phyloP scores from a whole-genome alignment of 1,284 basidiomycete species.

The Retiboletus fuscus region DNA sequence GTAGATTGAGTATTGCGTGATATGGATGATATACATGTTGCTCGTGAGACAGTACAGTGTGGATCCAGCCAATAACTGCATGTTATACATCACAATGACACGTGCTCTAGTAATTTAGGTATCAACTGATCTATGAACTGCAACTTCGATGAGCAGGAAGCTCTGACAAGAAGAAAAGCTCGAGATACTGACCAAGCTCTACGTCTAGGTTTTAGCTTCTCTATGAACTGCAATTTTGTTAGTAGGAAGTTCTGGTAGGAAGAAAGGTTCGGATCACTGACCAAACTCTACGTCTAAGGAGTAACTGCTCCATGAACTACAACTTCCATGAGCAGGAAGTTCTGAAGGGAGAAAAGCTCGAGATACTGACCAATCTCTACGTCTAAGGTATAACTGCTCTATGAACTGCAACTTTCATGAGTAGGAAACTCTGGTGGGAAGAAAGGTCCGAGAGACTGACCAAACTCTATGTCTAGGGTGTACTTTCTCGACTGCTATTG shows the following conservation, averaged over 20 bases:
- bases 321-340: background rate
- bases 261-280: background rate
- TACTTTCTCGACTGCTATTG: background rate
- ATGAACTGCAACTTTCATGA: background rate
- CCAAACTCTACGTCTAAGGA: background rate
- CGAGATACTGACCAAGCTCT: background rate
- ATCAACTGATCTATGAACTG: background rate
- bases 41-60: too few relatives aligned
- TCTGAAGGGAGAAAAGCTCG: background rate
- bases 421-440: background rate
- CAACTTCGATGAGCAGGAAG: conserved; percentile 4
- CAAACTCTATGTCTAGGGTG: background rate
- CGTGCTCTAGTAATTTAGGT: too few relatives aligned
- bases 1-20: too few relatives aligned
- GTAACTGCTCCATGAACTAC: background rate
- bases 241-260: background rate
- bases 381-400: background rate
- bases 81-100: too few relatives aligned
- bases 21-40: too few relatives aligned
- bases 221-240: background rate
- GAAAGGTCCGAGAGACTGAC: background rate
- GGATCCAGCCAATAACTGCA: too few relatives aligned
- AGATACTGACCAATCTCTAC: background rate
- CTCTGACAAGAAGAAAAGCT: background rate
- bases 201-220: background rate